Percentiles rank a stretch among this genome's conserved stretches.
Conservation (phyloP, 352 stramenopile species). For the Saprolegnia parasitica region DNA sequence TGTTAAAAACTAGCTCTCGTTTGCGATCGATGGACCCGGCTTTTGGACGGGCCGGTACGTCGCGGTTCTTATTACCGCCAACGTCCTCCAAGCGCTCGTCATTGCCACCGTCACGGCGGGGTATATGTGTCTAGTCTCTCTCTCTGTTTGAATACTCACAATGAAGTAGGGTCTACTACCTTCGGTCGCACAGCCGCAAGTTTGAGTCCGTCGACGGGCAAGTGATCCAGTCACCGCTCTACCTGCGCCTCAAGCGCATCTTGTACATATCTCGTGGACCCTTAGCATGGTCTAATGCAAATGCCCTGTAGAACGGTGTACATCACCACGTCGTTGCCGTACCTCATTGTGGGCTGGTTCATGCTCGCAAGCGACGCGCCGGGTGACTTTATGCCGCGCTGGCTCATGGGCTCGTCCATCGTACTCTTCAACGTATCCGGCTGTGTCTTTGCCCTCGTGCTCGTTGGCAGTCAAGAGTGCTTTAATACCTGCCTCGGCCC, state of each 20-base stretch:
- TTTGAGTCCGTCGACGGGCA: slow-evolving; percentile 46
- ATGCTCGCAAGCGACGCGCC: neutral
- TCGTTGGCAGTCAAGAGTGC: slow-evolving; percentile 23
- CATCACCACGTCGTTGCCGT: slow-evolving; percentile 18
- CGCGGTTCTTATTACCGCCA: slow-evolving; percentile 4
- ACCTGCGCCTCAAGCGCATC: slow-evolving; percentile 54
- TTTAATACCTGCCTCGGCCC: slow-evolving; percentile 1
- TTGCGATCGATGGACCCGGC: slow-evolving; percentile 3
- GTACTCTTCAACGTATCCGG: slow-evolving; percentile 10
- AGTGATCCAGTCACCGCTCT: slow-evolving; percentile 48
- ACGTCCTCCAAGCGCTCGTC: slow-evolving; percentile 1
- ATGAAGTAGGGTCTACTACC: slow-evolving; percentile 21
- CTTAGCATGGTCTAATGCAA: no score
- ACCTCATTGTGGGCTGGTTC: slow-evolving; percentile 17
- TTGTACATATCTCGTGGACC: no score
- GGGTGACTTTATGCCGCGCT: neutral
- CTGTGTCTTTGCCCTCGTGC: slow-evolving; percentile 20
- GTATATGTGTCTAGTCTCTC: slow-evolving; percentile 7
- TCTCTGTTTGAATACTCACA: neutral
- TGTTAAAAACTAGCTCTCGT: neutral
- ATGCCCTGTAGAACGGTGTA: slow-evolving; percentile 9
- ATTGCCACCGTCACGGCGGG: neutral
- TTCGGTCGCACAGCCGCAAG: slow-evolving; percentile 47
- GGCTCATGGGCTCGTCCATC: neutral
- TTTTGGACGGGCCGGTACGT: slow-evolving; percentile 15